These are phyloP conservation scores for Coemansia sp. DNA, from an alignment of 192 early-diverging fungal genomes.

Conservation along the genomic window DNA sequence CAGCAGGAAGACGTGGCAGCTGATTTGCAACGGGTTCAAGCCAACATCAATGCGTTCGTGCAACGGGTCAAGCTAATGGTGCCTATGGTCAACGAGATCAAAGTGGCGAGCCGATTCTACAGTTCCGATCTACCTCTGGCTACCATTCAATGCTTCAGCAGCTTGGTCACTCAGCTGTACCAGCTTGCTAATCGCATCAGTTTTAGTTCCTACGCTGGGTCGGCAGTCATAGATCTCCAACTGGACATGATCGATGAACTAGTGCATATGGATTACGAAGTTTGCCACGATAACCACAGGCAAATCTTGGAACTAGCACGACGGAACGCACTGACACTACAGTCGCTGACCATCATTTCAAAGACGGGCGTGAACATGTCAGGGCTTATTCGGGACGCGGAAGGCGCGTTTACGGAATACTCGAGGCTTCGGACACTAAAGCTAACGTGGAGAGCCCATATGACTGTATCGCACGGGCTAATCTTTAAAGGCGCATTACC, in stretches of 20 bases:
- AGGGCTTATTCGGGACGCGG: constrained; percentile 9
- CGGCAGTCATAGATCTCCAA: background rate
- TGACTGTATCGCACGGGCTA: background rate
- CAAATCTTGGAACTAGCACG: background rate
- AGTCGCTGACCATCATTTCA: background rate
- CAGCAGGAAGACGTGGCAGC: background rate
- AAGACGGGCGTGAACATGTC: background rate
- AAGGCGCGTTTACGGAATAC: constrained; percentile 4
- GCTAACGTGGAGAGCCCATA: background rate
- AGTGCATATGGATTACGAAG: background rate
- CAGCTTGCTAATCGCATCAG: background rate
- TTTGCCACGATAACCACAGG: background rate
- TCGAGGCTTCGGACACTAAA: background rate
- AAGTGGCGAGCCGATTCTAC: background rate
- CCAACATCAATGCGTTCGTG: background rate
- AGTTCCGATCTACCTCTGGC: background rate
- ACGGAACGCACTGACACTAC: background rate
- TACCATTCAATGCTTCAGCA: background rate
- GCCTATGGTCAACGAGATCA: background rate
- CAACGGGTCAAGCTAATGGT: background rate
- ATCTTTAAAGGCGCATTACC: background rate
- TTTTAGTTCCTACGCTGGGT: background rate
- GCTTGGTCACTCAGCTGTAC: background rate
- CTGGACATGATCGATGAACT: background rate
- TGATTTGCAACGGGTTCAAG: background rate